Percentiles rank a stretch among this genome's conserved stretches.
Conservation (phyloP, 768 basidiomycete genomes). For the Rhizopogon roseolus region DNA sequence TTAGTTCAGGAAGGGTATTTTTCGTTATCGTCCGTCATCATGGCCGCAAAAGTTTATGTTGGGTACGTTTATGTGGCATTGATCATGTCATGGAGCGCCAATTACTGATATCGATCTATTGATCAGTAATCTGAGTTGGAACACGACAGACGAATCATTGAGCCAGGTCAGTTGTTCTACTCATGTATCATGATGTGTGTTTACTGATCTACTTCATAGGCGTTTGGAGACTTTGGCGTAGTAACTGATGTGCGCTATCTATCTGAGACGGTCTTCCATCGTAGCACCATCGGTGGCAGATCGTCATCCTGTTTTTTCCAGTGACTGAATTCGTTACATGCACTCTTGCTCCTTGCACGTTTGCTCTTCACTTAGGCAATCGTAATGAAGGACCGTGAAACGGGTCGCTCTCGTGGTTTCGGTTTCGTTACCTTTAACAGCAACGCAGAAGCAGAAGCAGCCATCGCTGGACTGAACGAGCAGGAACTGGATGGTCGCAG, state of each 20-base stretch:
- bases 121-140: slow-evolving; percentile 29
- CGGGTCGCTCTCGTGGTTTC: slow-evolving; percentile 54
- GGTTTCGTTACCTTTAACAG: slow-evolving; percentile 44
- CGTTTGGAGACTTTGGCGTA: slow-evolving; percentile 39
- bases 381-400: slow-evolving; percentile 48
- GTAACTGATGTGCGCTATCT: slow-evolving; percentile 47
- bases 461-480: slow-evolving; percentile 43
- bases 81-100: background rate
- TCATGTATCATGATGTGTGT: background rate
- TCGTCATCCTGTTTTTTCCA: slow-evolving; percentile 11
- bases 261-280: slow-evolving; percentile 24
- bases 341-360: slow-evolving; percentile 15
- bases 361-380: slow-evolving; percentile 19
- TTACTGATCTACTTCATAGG: slow-evolving; percentile 20
- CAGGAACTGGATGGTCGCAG: slow-evolving; percentile 51
- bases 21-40: slow-evolving; percentile 16
- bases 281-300: slow-evolving; percentile 27
- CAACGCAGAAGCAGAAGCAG: slow-evolving; percentile 35
- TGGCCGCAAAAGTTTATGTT: slow-evolving; percentile 28
- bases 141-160: slow-evolving; percentile 23
- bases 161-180: slow-evolving; percentile 15
- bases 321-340: slow-evolving; percentile 20
- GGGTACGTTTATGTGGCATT: slow-evolving; percentile 12
- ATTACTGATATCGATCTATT: background rate
- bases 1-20: slow-evolving; percentile 6